Conservation (phyloP, 495 filamentous ascomycete species). For the Staphylotrichum tortipilum region DNA sequence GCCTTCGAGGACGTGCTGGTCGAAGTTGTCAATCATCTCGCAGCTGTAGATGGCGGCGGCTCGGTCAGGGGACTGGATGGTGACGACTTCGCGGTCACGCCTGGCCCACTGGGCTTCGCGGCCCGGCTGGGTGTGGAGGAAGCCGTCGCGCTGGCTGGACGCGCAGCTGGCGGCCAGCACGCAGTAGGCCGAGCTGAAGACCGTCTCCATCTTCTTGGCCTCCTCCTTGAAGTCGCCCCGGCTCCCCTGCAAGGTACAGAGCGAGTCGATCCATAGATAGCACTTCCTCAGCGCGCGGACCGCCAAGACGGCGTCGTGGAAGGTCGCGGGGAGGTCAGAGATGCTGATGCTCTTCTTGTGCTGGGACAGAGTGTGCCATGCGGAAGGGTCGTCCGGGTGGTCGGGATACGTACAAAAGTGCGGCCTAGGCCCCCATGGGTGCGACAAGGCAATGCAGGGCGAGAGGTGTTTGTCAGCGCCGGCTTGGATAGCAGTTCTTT, state of each 20-base stretch:
- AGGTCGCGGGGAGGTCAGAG: constrained; percentile 8
- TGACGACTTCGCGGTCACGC: background rate
- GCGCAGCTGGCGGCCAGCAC: constrained; percentile 24
- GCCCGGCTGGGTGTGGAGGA: constrained; percentile 5
- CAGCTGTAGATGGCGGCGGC: constrained; percentile 14
- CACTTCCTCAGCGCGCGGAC: constrained; percentile 8
- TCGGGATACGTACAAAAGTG: no score
- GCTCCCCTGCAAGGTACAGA: constrained; percentile 32
- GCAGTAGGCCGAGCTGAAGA: constrained; percentile 24
- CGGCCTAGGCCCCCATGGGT: no score
- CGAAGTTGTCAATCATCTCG: constrained; percentile 25
- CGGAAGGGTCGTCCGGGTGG: no score
- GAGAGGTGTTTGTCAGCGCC: no score
- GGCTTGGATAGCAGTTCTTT: no score
- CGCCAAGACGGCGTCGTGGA: constrained; percentile 12
- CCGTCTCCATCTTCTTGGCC: constrained; percentile 25
- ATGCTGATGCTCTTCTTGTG: no score
- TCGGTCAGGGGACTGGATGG: no score
- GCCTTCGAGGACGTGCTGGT: constrained; percentile 22
- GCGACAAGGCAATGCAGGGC: no score
- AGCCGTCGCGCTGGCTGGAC: constrained; percentile 7
- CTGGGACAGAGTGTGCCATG: no score
- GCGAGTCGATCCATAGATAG: constrained; percentile 32
- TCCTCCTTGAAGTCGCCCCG: constrained; percentile 25
- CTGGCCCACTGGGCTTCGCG: background rate